Conservation (phyloP, 2,329 filamentous ascomycete species). For the Rhynchosporium agropyri region DNA sequence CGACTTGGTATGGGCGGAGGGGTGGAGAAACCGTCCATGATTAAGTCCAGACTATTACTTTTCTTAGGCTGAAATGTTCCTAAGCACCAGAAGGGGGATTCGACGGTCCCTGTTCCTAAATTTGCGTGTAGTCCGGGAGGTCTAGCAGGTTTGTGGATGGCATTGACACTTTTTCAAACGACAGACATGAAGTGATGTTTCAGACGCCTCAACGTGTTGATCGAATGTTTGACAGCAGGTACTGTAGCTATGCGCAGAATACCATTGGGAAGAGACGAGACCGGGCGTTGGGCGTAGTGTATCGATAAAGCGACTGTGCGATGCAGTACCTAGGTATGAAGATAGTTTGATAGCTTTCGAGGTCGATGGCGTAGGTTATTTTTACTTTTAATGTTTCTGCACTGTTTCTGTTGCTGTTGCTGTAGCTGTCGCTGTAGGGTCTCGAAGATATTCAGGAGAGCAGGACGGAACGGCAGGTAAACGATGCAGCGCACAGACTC, state of each 20-base stretch:
- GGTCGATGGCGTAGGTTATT: neutral
- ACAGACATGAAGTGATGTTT: constrained; percentile 27
- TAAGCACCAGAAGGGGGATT: constrained; percentile 22
- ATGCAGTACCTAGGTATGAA: neutral
- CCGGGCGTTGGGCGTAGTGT: constrained; percentile 18
- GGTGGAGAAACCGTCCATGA: constrained; percentile 35
- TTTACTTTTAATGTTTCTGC: too few relatives aligned
- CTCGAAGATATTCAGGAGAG: neutral
- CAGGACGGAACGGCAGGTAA: too few relatives aligned
- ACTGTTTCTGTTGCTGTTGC: too few relatives aligned
- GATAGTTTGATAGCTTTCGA: neutral
- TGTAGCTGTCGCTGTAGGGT: too few relatives aligned
- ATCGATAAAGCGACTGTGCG: constrained; percentile 6
- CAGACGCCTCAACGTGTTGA: constrained; percentile 21
- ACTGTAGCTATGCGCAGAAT: constrained; percentile 28
- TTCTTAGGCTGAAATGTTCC: constrained; percentile 28
- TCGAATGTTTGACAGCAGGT: constrained; percentile 28
- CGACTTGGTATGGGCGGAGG: constrained; percentile 39
- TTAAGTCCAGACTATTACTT: constrained; percentile 20
- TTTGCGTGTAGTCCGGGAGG: constrained; percentile 21
- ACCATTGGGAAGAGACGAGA: constrained; percentile 33
- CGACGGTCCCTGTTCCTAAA: constrained; percentile 13
- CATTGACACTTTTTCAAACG: constrained; percentile 36
- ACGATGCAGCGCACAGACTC: constrained; percentile 6
- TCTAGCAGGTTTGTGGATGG: constrained; percentile 31